phyloP scores from a whole-genome alignment of 1,139 yeast species.

The Yamadazyma buinensis region DNA sequence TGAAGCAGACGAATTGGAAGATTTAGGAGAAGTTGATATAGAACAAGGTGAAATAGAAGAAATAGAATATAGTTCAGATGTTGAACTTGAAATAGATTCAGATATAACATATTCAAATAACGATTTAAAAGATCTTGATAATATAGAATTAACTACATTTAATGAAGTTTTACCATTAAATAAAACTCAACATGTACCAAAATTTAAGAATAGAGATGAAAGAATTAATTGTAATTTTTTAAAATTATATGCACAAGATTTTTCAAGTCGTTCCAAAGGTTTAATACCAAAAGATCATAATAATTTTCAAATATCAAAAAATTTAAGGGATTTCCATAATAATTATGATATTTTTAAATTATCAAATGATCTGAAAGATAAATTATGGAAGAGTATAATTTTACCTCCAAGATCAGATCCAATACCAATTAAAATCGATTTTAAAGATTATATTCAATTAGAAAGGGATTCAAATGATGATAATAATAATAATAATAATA shows the following conservation, averaged over 20 bases:
- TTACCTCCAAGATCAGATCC: conserved; percentile 45
- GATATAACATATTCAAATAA: too few relatives aligned
- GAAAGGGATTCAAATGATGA: conserved; percentile 8
- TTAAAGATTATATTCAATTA: conserved; percentile 18
- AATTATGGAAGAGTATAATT: conserved; percentile 48
- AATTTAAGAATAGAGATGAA: conserved; percentile 39
- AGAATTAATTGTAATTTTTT: conserved; percentile 45
- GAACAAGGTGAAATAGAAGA: too few relatives aligned
- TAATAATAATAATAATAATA: conserved; percentile 6
- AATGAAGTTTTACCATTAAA: background rate
- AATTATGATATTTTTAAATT: conserved; percentile 26
- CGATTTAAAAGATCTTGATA: background rate
- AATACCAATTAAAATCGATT: conserved; percentile 25
- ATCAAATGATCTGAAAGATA: conserved; percentile 38
- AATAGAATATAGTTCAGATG: background rate
- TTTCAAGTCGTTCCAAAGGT: conserved; percentile 27
- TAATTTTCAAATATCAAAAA: conserved; percentile 8
- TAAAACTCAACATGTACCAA: background rate
- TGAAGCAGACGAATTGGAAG: background rate
- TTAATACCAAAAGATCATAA: conserved; percentile 21
- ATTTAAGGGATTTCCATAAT: conserved; percentile 23
- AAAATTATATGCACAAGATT: conserved; percentile 46
- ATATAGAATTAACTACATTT: conserved; percentile 6
- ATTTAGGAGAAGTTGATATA: background rate
- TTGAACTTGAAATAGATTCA: background rate